A percentile compares a stretch with the other conserved stretches of the same genome.
Evolutionary conservation across 768 basidiomycete species (phyloP).

Genomic region (Kwoniella shandongensis): DNA sequence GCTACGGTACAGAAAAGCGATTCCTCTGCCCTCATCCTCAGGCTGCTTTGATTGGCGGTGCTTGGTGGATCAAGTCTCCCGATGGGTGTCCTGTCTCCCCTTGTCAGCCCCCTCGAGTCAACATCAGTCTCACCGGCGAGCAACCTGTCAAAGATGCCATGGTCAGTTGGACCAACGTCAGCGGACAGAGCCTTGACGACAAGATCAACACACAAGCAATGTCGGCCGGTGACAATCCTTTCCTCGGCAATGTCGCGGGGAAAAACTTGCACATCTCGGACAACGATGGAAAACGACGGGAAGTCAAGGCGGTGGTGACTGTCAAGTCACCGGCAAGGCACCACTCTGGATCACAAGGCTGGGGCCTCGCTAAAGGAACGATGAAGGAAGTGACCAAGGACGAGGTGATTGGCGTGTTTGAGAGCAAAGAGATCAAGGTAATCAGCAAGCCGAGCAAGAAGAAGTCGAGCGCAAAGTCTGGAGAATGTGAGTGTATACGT

Average conservation of each 20-base stretch:
- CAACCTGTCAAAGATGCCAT: constrained; percentile 78
- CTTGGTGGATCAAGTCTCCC: constrained; percentile 86
- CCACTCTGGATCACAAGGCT: constrained; percentile 60
- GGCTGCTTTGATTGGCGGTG: constrained; percentile 87
- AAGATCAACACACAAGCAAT: constrained; percentile 33
- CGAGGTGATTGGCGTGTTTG: constrained; percentile 81
- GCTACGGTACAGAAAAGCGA: constrained; percentile 92
- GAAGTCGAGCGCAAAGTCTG: constrained; percentile 86
- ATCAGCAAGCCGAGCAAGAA: constrained; percentile 99
- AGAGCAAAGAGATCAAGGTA: constrained; percentile 93
- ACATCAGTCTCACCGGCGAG: constrained; percentile 90
- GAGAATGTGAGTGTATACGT: constrained; percentile 68
- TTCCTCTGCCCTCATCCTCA: constrained; percentile 93
- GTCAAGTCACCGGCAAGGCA: constrained; percentile 26
- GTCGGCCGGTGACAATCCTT: constrained; percentile 62
- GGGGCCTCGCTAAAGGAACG: constrained; percentile 54
- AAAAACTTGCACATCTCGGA: constrained; percentile 95
- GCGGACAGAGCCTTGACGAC: constrained; percentile 76
- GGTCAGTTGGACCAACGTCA: constrained; percentile 81
- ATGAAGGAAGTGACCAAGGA: constrained; percentile 70
- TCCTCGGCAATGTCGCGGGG: constrained; percentile 88
- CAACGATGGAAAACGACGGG: constrained; percentile 91
- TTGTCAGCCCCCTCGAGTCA: constrained; percentile 64
- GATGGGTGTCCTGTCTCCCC: constrained; percentile 60
- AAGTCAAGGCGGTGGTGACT: constrained; percentile 85